These are phyloP conservation scores for Lactarius deliciosus DNA, from an alignment of 768 basidiomycete species.

Conservation along the genomic window DNA sequence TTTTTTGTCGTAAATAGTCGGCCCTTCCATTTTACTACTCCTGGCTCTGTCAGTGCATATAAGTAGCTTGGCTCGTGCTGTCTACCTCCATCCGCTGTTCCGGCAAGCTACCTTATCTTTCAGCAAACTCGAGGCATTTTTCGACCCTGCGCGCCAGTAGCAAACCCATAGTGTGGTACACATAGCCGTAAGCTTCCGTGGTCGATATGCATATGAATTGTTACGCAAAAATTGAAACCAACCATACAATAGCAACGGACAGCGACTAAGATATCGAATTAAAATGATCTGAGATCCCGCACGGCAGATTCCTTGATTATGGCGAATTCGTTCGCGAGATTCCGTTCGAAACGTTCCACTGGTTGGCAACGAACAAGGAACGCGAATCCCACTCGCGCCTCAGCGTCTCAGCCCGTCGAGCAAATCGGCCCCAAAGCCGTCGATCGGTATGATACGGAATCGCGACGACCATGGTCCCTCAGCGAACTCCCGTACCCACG, in stretches of 20 bases:
- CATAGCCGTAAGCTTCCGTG: not conserved
- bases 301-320: not conserved
- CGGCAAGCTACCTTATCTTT: not conserved
- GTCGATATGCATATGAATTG: not conserved
- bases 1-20: conserved; percentile 2
- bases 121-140: conserved; percentile 3
- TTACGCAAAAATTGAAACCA: conserved; percentile 5
- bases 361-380: conserved; percentile 2
- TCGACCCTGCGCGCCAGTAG: conserved; percentile 2
- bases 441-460: conserved; percentile 40
- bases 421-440: conserved; percentile 40
- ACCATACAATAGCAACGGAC: not conserved
- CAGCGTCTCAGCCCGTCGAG: conserved; percentile 36
- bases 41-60: not conserved
- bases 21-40: not conserved
- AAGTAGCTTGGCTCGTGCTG: not conserved
- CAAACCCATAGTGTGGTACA: not conserved
- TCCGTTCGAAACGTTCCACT: not conserved
- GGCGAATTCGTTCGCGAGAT: not conserved
- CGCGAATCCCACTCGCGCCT: not conserved
- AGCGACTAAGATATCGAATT: conserved; percentile 1
- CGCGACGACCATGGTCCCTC: conserved; percentile 34
- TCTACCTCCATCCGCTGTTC: not conserved
- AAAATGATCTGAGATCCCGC: not conserved
- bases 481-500: conserved; percentile 76